A percentile compares a stretch with the other conserved stretches of the same genome.
Conservation (phyloP, 2,329 filamentous ascomycete genomes). For the Samsoniella hepiali region DNA sequence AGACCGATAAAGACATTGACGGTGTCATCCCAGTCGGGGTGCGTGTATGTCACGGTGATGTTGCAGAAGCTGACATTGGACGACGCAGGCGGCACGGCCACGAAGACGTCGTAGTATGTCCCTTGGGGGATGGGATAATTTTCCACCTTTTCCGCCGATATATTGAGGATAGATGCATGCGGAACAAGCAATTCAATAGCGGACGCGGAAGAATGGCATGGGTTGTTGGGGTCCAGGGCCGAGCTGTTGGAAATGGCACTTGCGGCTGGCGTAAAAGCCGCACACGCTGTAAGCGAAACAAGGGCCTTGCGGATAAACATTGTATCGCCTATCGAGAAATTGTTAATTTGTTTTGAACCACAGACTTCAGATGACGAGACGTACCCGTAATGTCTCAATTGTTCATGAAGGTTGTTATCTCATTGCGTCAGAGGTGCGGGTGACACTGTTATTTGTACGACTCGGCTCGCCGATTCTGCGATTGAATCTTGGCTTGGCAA, state of each 20-base stretch:
- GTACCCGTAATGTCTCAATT: neutral
- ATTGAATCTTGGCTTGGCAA: no score
- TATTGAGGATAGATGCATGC: neutral
- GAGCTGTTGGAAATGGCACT: neutral
- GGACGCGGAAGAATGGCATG: neutral
- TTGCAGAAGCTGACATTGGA: constrained; percentile 11
- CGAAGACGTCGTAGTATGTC: neutral
- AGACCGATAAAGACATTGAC: neutral
- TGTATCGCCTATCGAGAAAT: neutral
- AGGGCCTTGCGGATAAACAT: neutral
- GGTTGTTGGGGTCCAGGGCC: neutral
- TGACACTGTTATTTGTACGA: no score
- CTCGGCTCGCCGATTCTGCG: no score
- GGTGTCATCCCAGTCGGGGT: neutral
- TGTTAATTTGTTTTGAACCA: neutral
- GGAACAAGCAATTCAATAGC: neutral
- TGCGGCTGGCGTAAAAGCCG: neutral
- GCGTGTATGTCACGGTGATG: constrained; percentile 6
- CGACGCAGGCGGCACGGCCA: neutral
- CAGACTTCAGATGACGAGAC: neutral
- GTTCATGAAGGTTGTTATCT: no score
- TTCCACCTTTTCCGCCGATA: neutral
- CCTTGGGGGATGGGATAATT: neutral
- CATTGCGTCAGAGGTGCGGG: no score
- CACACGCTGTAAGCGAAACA: neutral